Evolutionary conservation across 139 green algal genomes (phyloP), one percentile per base, ranked within the genome.

Genomic region (Parachlorella kessleri): DNA sequence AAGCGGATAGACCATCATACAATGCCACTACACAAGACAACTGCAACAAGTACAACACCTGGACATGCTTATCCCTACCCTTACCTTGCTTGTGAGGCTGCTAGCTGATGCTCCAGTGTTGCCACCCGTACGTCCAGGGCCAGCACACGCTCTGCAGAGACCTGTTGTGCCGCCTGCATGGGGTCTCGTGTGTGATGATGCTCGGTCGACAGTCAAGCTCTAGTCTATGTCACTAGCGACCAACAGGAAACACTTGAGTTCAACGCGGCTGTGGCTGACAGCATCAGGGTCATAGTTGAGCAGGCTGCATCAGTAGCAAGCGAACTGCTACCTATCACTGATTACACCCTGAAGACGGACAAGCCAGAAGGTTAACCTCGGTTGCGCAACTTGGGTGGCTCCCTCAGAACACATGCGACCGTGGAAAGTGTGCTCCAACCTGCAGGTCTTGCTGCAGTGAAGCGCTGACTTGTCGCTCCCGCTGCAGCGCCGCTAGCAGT

Each of bases 361-460:
- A 18, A 59, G 21, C 14, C 21, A 28, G 48, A 14, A 59, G n/a
- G 21, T 59, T 59, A 14, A 14, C 14, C 48, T 14, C 48, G 21
- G 48, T 18, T 28, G 48, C 21, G 48, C 48, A 18, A 18, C 48
- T 59, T 59, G 48, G 14, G 48, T 18, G 48, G 14, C 14, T 59
- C 48, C 14, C 14, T 59, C 21, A 59, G 21, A 28, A 18, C 48
- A 59, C 48, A 59, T 28, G 14, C 21, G 48, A 59, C 14, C 48
- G 21, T 14, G 48, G 48, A 59, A 59, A 59, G 48, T 72, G 74
- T 64, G 72, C 48, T 59, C 65, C n/a, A 30, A 77, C 68, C 6
- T 83, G 77, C 68, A 83, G 77, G 59, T 83, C 68, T 24, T 55
- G 71, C 72, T 77, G 64, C 63, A 83, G 63, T 4, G 37, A 23